Conservation (phyloP, 768 basidiomycete genomes). For the Dendrothele bispora region DNA sequence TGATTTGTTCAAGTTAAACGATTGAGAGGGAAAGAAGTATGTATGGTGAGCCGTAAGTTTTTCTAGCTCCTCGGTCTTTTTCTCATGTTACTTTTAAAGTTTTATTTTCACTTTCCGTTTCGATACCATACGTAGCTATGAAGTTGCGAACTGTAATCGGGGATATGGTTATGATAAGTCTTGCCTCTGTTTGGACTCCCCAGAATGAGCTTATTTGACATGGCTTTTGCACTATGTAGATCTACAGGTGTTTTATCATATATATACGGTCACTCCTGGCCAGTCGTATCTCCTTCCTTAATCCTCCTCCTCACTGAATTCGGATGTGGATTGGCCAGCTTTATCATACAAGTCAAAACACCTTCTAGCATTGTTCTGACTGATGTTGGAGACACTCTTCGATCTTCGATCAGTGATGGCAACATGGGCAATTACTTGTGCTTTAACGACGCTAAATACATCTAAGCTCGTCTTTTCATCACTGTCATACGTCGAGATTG, state of each 20-base stretch:
- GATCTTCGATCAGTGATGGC: slow-evolving; percentile 3
- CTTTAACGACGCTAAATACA: slow-evolving; percentile 14
- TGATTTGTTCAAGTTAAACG: slow-evolving; percentile 5
- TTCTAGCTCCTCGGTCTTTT: too few relatives aligned
- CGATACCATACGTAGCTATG: too few relatives aligned
- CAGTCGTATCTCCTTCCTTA: slow-evolving; percentile 12
- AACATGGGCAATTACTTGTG: slow-evolving; percentile 15
- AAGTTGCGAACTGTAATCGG: slow-evolving; percentile 9
- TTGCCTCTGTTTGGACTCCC: too few relatives aligned
- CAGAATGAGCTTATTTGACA: too few relatives aligned
- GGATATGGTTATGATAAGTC: slow-evolving; percentile 13
- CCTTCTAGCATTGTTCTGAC: slow-evolving; percentile 3
- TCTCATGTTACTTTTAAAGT: too few relatives aligned
- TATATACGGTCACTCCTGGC: slow-evolving; percentile 17
- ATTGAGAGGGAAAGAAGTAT: not conserved
- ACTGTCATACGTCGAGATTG: not conserved
- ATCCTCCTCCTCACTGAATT: slow-evolving; percentile 19
- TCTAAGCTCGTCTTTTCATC: slow-evolving; percentile 3
- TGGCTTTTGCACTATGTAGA: slow-evolving; percentile 3
- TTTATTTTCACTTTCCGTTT: too few relatives aligned
- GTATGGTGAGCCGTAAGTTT: too few relatives aligned
- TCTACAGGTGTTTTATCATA: slow-evolving; percentile 23
- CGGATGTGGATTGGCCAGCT: slow-evolving; percentile 7
- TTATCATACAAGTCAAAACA: slow-evolving; percentile 8
- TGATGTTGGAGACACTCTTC: slow-evolving; percentile 4